Evolutionary conservation across 1,284 basidiomycete genomes (phyloP), one percentile per base, ranked within the genome.

Genomic region (Ustilago shanxiensis): DNA sequence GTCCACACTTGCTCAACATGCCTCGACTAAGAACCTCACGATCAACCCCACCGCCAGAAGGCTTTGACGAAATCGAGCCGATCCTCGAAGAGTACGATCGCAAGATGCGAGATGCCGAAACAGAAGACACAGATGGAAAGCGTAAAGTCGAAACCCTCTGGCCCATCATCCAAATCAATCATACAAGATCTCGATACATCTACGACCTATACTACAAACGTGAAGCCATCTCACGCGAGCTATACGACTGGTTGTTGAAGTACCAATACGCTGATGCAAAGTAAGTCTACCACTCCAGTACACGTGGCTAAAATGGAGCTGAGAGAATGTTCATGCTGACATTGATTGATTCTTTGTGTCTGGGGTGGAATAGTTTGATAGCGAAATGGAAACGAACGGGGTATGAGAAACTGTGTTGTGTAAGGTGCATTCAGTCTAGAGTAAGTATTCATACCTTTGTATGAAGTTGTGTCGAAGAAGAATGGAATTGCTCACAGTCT

Each of bases 321-420:
- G 29, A 16, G 44, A 13, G 54, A 26, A 20, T 9, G 35, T 9
- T 16, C 18, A 26, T 8, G 53, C 14, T n/a, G 41, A 35, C 13
- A 24, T 53, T 53, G 55, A 57, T 18, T 37, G 9, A 2, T 22
- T 52, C 16, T 22, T 45, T 50, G 5, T 24, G 56, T 7, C 35
- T 13, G 10, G 47, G 18, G n/a, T n/a, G n/a, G n/a, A n/a, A n/a
- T 81, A 98, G 96, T 83, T 88, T 99, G 86, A 94, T 99, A 87
- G 97, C 97, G 33, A 99, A 99, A 87, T 99, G 97, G 97, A 99
- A 99, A 89, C 97, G 98, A 88, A 89, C 93, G 11, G 97, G 97
- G 3, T 99, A 99, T 87, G 97, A 99, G 88, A 98, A 98, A 86
- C 89, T 99, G 37, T 99, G 97, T 86, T 99, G 97, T 85, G 88